These are phyloP conservation scores for Aeminium ludgeri DNA, from an alignment of 495 filamentous ascomycete genomes.

Conservation along the genomic window DNA sequence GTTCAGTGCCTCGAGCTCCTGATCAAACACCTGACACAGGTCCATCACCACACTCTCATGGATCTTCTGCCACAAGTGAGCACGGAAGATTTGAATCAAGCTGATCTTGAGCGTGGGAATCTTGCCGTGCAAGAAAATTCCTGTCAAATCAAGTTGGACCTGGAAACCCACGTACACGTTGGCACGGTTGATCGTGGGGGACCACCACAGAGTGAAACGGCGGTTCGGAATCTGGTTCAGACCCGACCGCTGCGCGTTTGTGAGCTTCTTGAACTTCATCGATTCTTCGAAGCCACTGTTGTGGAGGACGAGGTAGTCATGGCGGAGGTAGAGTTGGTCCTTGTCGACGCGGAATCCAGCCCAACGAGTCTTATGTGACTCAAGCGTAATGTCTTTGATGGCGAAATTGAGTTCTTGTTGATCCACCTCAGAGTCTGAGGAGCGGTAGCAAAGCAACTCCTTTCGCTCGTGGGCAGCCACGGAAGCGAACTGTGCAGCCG, in stretches of 20 bases:
- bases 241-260: slow-evolving; percentile 95
- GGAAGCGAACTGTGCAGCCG: no score
- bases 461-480: no score
- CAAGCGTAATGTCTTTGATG: slow-evolving; percentile 25
- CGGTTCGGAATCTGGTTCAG: slow-evolving; percentile 98
- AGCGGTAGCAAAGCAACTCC: no score
- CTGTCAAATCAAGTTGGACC: slow-evolving; percentile 93
- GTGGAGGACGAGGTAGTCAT: slow-evolving; percentile 27
- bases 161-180: slow-evolving; percentile 95
- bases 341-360: slow-evolving; percentile 32
- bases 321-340: slow-evolving; percentile 34
- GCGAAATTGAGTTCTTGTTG: no score
- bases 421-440: no score
- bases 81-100: slow-evolving; percentile 97
- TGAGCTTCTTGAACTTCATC: slow-evolving; percentile 99
- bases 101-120: slow-evolving; percentile 98
- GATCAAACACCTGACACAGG: slow-evolving; percentile 97
- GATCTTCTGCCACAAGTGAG: slow-evolving; percentile 99
- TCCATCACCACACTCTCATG: slow-evolving; percentile 99
- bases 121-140: slow-evolving; percentile 99
- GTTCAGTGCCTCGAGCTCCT: slow-evolving; percentile 86
- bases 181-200: slow-evolving; percentile 48
- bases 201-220: slow-evolving; percentile 99
- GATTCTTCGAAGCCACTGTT: slow-evolving; percentile 51
- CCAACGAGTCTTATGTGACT: slow-evolving; percentile 26